Conservation (phyloP, 2,329 filamentous ascomycete species). For the Aureobasidium pullulans region DNA sequence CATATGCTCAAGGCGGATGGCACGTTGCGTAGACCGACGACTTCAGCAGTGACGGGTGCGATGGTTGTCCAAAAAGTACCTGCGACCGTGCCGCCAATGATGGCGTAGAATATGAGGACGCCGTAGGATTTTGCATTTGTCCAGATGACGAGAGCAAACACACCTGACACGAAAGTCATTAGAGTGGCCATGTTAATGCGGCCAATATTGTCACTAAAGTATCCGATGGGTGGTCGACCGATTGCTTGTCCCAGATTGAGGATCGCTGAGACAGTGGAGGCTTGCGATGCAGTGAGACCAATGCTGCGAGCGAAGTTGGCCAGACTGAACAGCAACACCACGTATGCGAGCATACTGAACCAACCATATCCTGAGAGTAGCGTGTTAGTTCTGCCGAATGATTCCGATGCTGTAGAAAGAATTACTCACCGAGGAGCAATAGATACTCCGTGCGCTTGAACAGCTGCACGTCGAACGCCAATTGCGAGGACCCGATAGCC, state of each 20-base stretch:
- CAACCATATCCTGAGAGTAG: conserved; percentile 48
- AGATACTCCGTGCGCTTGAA: conserved; percentile 57
- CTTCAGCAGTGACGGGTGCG: conserved; percentile 63
- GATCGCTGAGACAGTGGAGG: conserved; percentile 63
- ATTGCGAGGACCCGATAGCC: conserved; percentile 58
- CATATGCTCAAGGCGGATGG: conserved; percentile 63
- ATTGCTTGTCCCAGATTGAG: conserved; percentile 61
- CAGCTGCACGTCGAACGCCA: conserved; percentile 57
- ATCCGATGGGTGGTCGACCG: conserved; percentile 64
- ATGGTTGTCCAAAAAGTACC: conserved; percentile 62
- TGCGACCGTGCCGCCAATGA: conserved; percentile 59
- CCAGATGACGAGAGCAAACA: conserved; percentile 67
- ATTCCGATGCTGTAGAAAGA: too few relatives aligned
- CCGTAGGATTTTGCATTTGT: conserved; percentile 60
- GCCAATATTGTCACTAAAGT: conserved; percentile 62
- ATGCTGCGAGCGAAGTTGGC: conserved; percentile 65
- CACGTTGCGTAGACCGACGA: conserved; percentile 62
- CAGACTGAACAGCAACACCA: conserved; percentile 69
- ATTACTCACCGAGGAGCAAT: conserved; percentile 44
- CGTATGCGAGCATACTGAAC: conserved; percentile 66
- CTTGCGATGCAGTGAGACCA: conserved; percentile 59
- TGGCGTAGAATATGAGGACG: conserved; percentile 62
- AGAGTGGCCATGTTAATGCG: conserved; percentile 64
- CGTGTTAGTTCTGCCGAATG: background rate
- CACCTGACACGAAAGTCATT: conserved; percentile 56